Evolutionary conservation across 345 rosid genomes (phyloP), one percentile per base, ranked within the genome.

Genomic region (Murraya koenigii): DNA sequence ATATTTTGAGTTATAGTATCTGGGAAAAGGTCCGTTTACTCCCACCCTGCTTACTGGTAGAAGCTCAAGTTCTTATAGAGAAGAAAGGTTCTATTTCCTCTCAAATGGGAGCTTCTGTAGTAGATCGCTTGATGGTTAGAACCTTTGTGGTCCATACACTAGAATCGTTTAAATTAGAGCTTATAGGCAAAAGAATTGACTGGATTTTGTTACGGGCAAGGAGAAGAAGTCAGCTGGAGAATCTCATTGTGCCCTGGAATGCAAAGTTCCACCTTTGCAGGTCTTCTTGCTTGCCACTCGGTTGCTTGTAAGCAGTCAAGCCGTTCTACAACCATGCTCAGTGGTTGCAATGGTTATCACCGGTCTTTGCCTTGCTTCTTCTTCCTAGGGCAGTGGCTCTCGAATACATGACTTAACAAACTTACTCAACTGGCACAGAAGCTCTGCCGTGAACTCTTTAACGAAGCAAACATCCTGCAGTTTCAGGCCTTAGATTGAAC

Each of bases 241-340:
- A 86, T 95, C 76, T 93, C 97, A 1, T 82, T 95, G 59, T 93
- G 98, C 85, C 90, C 95, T 1, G 99, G 95, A 80, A 92, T 92
- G 98, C 97, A 95, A 74, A 95, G 97, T 86, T 92, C 99, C 3
- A 92, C 97, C 17, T 76, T 95, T 32, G 97, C 99, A 1, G 97
- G 97, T 11, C 97, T 92, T 30, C 92, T 93, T 20, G 96, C 98
- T 20, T 84, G 17, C 17, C 49, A 13, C 86, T 7, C 94, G 92
- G 63, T 92, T 95, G 86, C 94, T 91, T 4, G 91, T 92, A 44
- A 87, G 95, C 72, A 90, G 88, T 78, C 97, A 93, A 83, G 97
- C 98, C 1, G 97, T 92, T 67, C 94, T 94, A 20, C 85, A 98
- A 15, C 97, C 97, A 7, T 93, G 96, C 85, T 93, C 99, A 5